phyloP scores from a whole-genome alignment of 2,329 filamentous ascomycete genomes.

The Daldinia sp. region DNA sequence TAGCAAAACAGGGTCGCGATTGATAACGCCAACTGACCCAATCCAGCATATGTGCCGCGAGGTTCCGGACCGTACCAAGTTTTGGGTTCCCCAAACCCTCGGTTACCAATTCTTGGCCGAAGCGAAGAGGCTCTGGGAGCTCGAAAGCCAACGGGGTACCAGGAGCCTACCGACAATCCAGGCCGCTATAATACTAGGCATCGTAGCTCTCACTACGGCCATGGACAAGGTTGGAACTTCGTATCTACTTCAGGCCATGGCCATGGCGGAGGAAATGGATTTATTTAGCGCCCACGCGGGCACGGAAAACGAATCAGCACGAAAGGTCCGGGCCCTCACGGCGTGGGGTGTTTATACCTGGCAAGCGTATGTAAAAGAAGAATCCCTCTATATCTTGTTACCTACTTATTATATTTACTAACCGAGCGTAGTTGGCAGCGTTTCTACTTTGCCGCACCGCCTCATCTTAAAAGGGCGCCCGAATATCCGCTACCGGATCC shows the following conservation, averaged over 20 bases:
- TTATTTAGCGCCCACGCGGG: constrained; percentile 41
- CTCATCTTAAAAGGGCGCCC: constrained; percentile 40
- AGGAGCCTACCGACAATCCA: constrained; percentile 48
- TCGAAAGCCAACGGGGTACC: constrained; percentile 37
- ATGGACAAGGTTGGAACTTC: constrained; percentile 50
- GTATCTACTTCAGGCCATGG: constrained; percentile 46
- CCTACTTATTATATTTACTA: neutral
- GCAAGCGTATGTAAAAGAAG: constrained; percentile 42
- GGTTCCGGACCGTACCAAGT: constrained; percentile 43
- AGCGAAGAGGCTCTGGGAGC: constrained; percentile 48
- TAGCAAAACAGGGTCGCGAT: neutral
- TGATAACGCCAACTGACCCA: neutral
- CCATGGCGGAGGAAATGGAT: constrained; percentile 46
- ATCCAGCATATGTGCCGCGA: constrained; percentile 43
- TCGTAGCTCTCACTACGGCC: constrained; percentile 46
- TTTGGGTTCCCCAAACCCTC: constrained; percentile 48
- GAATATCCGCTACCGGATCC: constrained; percentile 43
- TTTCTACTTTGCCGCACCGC: constrained; percentile 40
- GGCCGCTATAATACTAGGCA: constrained; percentile 45
- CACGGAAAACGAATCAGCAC: constrained; percentile 34
- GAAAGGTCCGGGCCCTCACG: constrained; percentile 43
- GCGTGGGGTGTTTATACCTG: constrained; percentile 48
- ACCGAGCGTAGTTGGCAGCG: constrained; percentile 35
- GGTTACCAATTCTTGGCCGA: constrained; percentile 50
- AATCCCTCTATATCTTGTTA: too few relatives aligned